These are phyloP conservation scores for Spizellomyces punctatus DNA, from an alignment of 192 early-diverging fungal species.

Conservation along the genomic window DNA sequence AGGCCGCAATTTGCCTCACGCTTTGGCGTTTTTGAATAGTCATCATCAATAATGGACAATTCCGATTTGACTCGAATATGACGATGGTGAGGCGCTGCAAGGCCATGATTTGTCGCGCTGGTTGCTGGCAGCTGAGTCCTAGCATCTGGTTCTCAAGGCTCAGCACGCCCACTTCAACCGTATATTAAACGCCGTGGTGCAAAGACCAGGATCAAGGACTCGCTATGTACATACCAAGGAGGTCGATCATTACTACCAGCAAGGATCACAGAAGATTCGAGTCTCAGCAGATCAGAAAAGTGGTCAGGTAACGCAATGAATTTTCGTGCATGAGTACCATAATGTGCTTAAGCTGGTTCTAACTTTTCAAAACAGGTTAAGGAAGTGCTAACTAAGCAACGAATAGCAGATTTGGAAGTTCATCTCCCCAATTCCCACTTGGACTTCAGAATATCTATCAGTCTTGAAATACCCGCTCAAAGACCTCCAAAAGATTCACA, in stretches of 20 bases:
- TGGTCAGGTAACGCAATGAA: slow-evolving; percentile 15
- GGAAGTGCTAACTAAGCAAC: slow-evolving; percentile 69
- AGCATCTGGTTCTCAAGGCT: slow-evolving; percentile 34
- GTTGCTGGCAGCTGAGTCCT: not conserved
- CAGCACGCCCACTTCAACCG: slow-evolving; percentile 87
- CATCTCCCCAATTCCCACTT: slow-evolving; percentile 76
- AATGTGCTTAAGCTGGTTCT: slow-evolving; percentile 30
- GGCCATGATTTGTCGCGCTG: slow-evolving; percentile 1
- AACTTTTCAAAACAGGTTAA: slow-evolving; percentile 19
- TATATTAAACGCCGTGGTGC: slow-evolving; percentile 73
- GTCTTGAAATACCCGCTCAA: slow-evolving; percentile 65
- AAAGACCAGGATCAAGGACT: slow-evolving; percentile 33
- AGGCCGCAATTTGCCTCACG: not conserved
- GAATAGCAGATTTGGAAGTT: slow-evolving; percentile 84
- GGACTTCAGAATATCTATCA: slow-evolving; percentile 88
- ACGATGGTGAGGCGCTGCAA: slow-evolving; percentile 46
- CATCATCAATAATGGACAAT: slow-evolving; percentile 11
- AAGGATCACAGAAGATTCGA: slow-evolving; percentile 21
- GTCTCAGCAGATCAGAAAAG: slow-evolving; percentile 42
- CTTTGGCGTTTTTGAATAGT: not conserved
- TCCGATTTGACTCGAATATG: slow-evolving; percentile 86
- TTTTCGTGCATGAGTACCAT: not conserved
- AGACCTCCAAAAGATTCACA: slow-evolving; percentile 46
- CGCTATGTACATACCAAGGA: slow-evolving; percentile 78
- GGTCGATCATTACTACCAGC: slow-evolving; percentile 60